A percentile compares a stretch with the other conserved stretches of the same genome.
Evolutionary conservation across 2,329 filamentous ascomycete species (phyloP).

Genomic region (Fusarium poae): DNA sequence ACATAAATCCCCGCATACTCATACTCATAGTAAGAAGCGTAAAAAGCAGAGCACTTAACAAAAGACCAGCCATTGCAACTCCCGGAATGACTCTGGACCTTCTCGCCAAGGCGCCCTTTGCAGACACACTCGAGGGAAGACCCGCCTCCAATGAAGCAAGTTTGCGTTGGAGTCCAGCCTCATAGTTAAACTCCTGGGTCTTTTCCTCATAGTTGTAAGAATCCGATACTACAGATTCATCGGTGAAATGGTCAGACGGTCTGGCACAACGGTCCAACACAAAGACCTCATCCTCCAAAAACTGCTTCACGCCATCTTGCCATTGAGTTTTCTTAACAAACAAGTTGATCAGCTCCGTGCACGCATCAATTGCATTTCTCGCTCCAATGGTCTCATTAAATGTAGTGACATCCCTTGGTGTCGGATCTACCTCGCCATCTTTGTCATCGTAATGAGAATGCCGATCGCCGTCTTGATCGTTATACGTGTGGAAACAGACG

Average conservation of each 20-base stretch:
- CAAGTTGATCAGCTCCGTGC: slow-evolving; percentile 19
- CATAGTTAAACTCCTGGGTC: slow-evolving; percentile 5
- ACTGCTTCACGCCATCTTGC: slow-evolving; percentile 19
- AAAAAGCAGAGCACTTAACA: neutral
- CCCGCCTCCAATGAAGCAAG: slow-evolving; percentile 19
- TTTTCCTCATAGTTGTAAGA: neutral
- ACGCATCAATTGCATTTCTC: slow-evolving; percentile 17
- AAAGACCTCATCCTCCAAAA: slow-evolving; percentile 26
- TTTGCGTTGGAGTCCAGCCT: slow-evolving; percentile 3
- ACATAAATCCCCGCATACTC: neutral
- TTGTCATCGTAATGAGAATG: slow-evolving; percentile 32
- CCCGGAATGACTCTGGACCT: neutral
- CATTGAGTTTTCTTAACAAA: slow-evolving; percentile 22
- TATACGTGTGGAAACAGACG: slow-evolving; percentile 28
- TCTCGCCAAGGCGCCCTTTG: neutral
- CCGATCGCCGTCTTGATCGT: slow-evolving; percentile 20
- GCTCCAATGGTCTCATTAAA: slow-evolving; percentile 31
- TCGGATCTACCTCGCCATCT: slow-evolving; percentile 13
- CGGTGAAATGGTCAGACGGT: slow-evolving; percentile 29
- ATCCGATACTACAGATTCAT: slow-evolving; percentile 23
- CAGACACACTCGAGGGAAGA: neutral
- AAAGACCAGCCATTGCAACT: neutral
- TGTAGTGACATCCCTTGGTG: slow-evolving; percentile 12
- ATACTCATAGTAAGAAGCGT: slow-evolving; percentile 5
- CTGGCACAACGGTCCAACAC: slow-evolving; percentile 8